Conservation (phyloP, 2,329 filamentous ascomycete genomes). For the Graphilbum sp. region DNA sequence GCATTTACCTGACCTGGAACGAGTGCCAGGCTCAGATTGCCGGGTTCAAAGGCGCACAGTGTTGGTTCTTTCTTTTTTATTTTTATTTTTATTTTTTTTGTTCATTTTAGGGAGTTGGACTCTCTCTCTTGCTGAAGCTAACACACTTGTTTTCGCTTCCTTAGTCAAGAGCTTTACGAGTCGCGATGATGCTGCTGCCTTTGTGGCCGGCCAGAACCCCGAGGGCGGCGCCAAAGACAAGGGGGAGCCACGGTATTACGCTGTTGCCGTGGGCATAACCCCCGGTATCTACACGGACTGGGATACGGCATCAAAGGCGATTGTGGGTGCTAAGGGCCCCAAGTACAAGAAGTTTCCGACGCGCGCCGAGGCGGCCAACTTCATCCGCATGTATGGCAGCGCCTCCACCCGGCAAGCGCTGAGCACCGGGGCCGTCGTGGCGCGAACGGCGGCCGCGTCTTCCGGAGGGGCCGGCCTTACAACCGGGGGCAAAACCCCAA, state of each 20-base stretch:
- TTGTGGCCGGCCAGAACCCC: slow-evolving; percentile 45
- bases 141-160: not conserved
- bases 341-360: slow-evolving; percentile 56
- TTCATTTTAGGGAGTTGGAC: too few species aligned
- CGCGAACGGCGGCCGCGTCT: too few species aligned
- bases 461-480: slow-evolving; percentile 9
- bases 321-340: slow-evolving; percentile 53
- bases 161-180: slow-evolving; percentile 54
- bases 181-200: slow-evolving; percentile 61
- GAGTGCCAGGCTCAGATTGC: slow-evolving; percentile 44
- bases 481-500: not conserved
- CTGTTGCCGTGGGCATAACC: slow-evolving; percentile 39
- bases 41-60: slow-evolving; percentile 47
- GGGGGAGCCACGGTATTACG: slow-evolving; percentile 35
- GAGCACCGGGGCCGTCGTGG: slow-evolving; percentile 9
- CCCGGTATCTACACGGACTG: slow-evolving; percentile 48
- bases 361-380: slow-evolving; percentile 59
- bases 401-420: slow-evolving; percentile 25
- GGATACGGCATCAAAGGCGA: slow-evolving; percentile 55
- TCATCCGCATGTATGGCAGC: slow-evolving; percentile 39
- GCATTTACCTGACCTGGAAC: slow-evolving; percentile 45
- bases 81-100: not conserved
- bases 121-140: not conserved
- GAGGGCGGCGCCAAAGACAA: slow-evolving; percentile 20
- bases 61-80: slow-evolving; percentile 32